phyloP scores from a whole-genome alignment of 2,329 filamentous ascomycete species.

The Fusarium decemcellulare region DNA sequence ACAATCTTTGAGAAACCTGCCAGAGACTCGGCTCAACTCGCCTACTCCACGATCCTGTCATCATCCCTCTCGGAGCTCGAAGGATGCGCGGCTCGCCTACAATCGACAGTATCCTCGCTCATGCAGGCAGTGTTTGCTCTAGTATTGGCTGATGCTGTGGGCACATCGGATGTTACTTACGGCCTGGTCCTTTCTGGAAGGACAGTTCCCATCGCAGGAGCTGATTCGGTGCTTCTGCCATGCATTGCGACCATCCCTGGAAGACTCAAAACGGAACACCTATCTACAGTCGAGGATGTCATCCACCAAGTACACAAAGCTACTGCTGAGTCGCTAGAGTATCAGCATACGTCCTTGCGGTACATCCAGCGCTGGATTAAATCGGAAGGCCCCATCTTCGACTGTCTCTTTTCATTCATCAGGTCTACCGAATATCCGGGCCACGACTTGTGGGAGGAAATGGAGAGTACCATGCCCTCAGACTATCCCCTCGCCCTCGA shows the following conservation, averaged over 20 bases:
- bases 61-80: constrained; percentile 4
- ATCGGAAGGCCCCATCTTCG: constrained; percentile 4
- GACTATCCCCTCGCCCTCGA: constrained; percentile 6
- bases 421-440: neutral
- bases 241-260: neutral
- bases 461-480: constrained; percentile 1
- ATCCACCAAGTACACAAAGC: constrained; percentile 2
- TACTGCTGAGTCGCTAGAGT: neutral
- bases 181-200: constrained; percentile 1
- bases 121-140: neutral
- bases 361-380: constrained; percentile 1
- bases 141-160: neutral
- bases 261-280: constrained; percentile 2
- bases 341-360: neutral
- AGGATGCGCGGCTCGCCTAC: neutral
- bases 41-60: neutral
- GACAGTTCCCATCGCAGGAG: neutral
- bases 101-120: neutral
- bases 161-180: constrained; percentile 1
- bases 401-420: constrained; percentile 10
- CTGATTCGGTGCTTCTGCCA: constrained; percentile 3
- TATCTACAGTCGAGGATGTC: constrained; percentile 1
- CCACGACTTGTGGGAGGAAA: neutral
- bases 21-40: neutral
- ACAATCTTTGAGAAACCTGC: constrained; percentile 1